Conservation (phyloP, 495 filamentous ascomycete species). For the Podospora fimiseda region DNA sequence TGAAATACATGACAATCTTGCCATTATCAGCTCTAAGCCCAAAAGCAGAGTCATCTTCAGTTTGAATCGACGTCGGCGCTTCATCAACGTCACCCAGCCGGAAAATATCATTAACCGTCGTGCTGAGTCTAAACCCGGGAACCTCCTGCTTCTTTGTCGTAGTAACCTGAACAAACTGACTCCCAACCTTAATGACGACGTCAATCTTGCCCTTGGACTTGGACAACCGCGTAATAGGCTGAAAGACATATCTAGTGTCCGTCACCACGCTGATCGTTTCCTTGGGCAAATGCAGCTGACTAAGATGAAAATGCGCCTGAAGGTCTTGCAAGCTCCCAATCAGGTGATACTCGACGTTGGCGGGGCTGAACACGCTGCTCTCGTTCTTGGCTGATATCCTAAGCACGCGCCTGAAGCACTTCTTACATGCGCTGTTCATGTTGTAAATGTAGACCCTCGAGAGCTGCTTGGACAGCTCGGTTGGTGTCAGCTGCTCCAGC, state of each 20-base stretch:
- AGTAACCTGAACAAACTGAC: slow-evolving; percentile 61
- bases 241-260: slow-evolving; percentile 57
- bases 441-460: slow-evolving; percentile 58
- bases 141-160: slow-evolving; percentile 61
- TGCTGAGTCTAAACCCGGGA: slow-evolving; percentile 49
- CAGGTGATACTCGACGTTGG: slow-evolving; percentile 56
- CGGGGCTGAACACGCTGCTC: slow-evolving; percentile 48
- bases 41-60: slow-evolving; percentile 61
- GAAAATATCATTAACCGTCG: slow-evolving; percentile 62
- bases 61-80: slow-evolving; percentile 53
- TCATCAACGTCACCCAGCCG: slow-evolving; percentile 58
- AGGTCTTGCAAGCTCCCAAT: slow-evolving; percentile 55
- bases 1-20: slow-evolving; percentile 62
- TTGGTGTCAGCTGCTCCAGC: slow-evolving; percentile 51
- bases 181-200: slow-evolving; percentile 57
- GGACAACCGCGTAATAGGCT: slow-evolving; percentile 55
- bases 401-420: slow-evolving; percentile 55
- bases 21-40: slow-evolving; percentile 59
- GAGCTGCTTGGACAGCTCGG: slow-evolving; percentile 50
- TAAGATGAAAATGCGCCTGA: slow-evolving; percentile 58
- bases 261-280: slow-evolving; percentile 60
- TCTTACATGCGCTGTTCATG: slow-evolving; percentile 59
- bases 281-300: slow-evolving; percentile 56
- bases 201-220: slow-evolving; percentile 62
- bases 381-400: slow-evolving; percentile 50